phyloP scores from a whole-genome alignment of 2,329 filamentous ascomycete species.

The Epicoccum nigrum region DNA sequence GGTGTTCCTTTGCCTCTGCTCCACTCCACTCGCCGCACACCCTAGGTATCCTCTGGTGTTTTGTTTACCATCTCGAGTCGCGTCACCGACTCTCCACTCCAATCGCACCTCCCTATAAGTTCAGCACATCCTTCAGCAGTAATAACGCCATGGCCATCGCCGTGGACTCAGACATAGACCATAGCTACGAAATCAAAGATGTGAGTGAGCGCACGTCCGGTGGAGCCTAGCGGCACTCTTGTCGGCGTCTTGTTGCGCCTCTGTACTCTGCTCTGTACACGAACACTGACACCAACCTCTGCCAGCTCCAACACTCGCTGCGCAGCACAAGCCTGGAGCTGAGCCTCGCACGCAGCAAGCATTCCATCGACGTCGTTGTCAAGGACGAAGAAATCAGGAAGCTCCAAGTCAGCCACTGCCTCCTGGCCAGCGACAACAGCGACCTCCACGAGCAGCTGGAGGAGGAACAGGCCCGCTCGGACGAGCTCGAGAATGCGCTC shows the following conservation, averaged over 20 bases:
- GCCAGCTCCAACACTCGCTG: conserved; percentile 58
- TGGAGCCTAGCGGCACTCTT: conserved; percentile 12
- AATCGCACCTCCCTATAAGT: conserved; percentile 17
- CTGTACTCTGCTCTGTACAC: too few relatives aligned
- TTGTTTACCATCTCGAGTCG: conserved; percentile 40
- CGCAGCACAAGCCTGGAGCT: conserved; percentile 67
- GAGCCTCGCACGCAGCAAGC: conserved; percentile 69
- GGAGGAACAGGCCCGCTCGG: conserved; percentile 65
- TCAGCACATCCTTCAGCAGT: conserved; percentile 27
- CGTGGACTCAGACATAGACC: conserved; percentile 37
- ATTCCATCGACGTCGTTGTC: conserved; percentile 69
- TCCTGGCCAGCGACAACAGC: conserved; percentile 76
- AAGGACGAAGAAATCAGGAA: conserved; percentile 78
- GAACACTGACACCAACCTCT: conserved; percentile 18
- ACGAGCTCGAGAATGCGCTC: conserved; percentile 58
- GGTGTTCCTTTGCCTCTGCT: conserved; percentile 1
- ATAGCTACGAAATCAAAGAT: conserved; percentile 42
- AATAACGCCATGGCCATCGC: conserved; percentile 33
- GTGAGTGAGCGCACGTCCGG: conserved; percentile 30
- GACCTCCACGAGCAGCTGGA: conserved; percentile 68
- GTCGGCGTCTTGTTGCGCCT: conserved; percentile 5
- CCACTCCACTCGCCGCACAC: not conserved
- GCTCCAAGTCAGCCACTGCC: conserved; percentile 66
- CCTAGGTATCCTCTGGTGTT: conserved; percentile 30
- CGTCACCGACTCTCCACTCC: conserved; percentile 35